phyloP scores from a whole-genome alignment of 805 yeast species.

The Cyberlindnera americana region DNA sequence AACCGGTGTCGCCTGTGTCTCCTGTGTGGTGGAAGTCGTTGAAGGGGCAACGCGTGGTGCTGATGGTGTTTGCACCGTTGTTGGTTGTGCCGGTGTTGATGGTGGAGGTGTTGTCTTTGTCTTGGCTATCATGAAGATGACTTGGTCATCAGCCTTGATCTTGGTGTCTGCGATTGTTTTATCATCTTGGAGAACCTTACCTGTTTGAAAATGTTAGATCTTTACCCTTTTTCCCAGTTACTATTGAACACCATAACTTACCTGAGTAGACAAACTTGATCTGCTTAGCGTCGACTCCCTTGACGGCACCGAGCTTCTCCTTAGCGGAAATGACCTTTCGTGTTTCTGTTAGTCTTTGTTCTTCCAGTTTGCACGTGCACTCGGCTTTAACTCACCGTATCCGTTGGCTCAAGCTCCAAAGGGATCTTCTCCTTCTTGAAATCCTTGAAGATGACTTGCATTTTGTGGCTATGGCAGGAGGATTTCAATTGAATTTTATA shows the following conservation, averaged over 20 bases:
- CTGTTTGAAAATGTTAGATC: constrained; percentile 24
- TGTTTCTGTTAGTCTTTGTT: neutral
- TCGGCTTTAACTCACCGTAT: constrained; percentile 63
- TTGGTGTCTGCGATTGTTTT: constrained; percentile 69
- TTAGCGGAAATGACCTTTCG: constrained; percentile 61
- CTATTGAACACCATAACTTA: constrained; percentile 18
- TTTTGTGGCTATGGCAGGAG: constrained; percentile 33
- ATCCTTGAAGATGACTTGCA: constrained; percentile 85
- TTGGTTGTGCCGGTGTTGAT: constrained; percentile 17
- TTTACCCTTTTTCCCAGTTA: too few species aligned
- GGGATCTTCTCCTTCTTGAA: constrained; percentile 88
- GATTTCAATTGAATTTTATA: too few species aligned
- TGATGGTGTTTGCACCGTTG: constrained; percentile 20
- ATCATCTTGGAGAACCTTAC: constrained; percentile 83
- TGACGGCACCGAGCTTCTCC: constrained; percentile 63
- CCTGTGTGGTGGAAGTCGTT: constrained; percentile 18
- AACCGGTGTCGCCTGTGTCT: constrained; percentile 17
- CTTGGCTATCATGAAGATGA: constrained; percentile 75
- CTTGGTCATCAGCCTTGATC: constrained; percentile 79
- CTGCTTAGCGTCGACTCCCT: constrained; percentile 65
- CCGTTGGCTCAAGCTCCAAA: constrained; percentile 67
- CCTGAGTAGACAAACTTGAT: constrained; percentile 91
- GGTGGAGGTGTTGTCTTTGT: constrained; percentile 14
- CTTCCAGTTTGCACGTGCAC: too few species aligned
- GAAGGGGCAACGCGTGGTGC: constrained; percentile 28